Evolutionary conservation across 306 rosid genomes (phyloP).

Genomic region (Ormosia emarginata): DNA sequence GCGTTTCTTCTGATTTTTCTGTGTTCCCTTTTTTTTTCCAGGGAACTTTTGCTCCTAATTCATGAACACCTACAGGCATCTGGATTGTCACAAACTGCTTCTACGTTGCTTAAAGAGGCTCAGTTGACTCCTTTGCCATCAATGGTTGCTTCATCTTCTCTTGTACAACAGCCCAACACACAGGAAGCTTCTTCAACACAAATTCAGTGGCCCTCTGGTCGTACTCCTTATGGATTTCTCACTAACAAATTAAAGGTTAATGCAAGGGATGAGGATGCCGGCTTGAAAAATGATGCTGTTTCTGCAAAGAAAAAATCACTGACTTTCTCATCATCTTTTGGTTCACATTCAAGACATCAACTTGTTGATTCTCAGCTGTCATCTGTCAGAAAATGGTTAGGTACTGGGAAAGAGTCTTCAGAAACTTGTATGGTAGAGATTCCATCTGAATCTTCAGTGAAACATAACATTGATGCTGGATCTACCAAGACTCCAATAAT

Average conservation of each 20-base stretch:
- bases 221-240: constrained; percentile 71
- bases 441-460: constrained; percentile 40
- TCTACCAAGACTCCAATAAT: constrained; percentile 66
- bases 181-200: constrained; percentile 66
- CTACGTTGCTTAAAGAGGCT: constrained; percentile 81
- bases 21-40: constrained; percentile 29
- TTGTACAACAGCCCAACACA: constrained; percentile 56
- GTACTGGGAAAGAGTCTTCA: constrained; percentile 49
- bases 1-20: constrained; percentile 3
- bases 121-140: constrained; percentile 83
- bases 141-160: constrained; percentile 72
- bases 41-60: constrained; percentile 88
- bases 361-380: constrained; percentile 43
- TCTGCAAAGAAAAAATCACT: constrained; percentile 68
- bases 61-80: constrained; percentile 98
- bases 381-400: constrained; percentile 38
- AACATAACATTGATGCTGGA: constrained; percentile 56
- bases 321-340: constrained; percentile 68
- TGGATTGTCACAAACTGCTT: constrained; percentile 73
- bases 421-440: constrained; percentile 43
- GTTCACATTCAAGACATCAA: constrained; percentile 58
- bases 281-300: constrained; percentile 43
- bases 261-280: constrained; percentile 56
- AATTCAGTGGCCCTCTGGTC: constrained; percentile 89
- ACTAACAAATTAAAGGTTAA: constrained; percentile 50